A percentile compares a stretch with the other conserved stretches of the same genome.
Evolutionary conservation across 169 alveolate genomes (phyloP).

Genomic region (Plasmodium berghei): DNA sequence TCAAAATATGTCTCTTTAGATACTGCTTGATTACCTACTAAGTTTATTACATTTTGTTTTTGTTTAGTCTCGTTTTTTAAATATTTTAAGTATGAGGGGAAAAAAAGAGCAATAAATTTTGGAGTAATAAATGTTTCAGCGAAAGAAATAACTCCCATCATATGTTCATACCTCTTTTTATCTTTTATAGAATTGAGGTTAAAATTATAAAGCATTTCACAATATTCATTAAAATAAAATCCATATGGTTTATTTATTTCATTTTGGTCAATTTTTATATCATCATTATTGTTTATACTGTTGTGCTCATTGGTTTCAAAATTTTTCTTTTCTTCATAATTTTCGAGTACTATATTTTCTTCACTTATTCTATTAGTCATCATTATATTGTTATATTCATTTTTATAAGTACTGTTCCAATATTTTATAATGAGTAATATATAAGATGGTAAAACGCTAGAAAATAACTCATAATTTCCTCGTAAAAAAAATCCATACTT

Average conservation of each 20-base stretch:
- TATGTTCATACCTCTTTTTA: slow-evolving; percentile 38
- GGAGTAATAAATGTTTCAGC: slow-evolving; percentile 74
- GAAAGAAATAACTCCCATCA: slow-evolving; percentile 32
- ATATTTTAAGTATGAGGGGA: slow-evolving; percentile 68
- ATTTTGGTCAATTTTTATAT: neutral
- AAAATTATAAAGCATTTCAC: slow-evolving; percentile 29
- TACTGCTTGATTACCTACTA: slow-evolving; percentile 66
- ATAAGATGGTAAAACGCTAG: slow-evolving; percentile 60
- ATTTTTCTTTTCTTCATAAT: too few relatives aligned
- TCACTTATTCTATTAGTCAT: neutral
- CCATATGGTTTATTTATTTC: slow-evolving; percentile 1
- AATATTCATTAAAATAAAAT: slow-evolving; percentile 32
- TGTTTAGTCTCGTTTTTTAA: slow-evolving; percentile 50
- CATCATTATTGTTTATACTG: neutral
- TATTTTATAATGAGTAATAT: slow-evolving; percentile 45
- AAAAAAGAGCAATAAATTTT: slow-evolving; percentile 71
- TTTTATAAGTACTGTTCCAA: slow-evolving; percentile 28
- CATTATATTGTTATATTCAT: neutral
- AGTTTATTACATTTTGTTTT: slow-evolving; percentile 47
- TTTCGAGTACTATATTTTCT: too few relatives aligned
- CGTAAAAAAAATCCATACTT: slow-evolving; percentile 55
- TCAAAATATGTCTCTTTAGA: slow-evolving; percentile 71
- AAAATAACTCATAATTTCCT: slow-evolving; percentile 57
- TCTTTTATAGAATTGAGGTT: neutral
- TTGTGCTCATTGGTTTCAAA: neutral